A percentile compares a stretch with the other conserved stretches of the same genome.
These are phyloP conservation scores for Cucurbita maxima DNA, from an alignment of 306 rosid genomes.

Conservation along the genomic window DNA sequence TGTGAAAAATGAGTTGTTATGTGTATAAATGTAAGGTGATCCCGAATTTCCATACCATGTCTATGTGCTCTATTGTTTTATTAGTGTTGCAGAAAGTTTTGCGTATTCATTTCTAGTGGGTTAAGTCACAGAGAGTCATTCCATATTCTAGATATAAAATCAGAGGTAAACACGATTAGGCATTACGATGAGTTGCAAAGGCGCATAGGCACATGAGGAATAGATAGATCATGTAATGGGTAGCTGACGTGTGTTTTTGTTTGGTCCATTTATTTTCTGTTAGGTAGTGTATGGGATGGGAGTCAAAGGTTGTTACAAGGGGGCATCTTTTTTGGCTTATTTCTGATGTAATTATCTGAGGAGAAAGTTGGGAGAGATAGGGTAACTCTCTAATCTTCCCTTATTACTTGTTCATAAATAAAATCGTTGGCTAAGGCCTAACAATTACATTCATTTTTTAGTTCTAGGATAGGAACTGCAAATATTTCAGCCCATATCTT, in stretches of 20 bases:
- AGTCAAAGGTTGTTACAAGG: too few species aligned
- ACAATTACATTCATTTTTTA: not conserved
- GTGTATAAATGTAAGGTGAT: not conserved
- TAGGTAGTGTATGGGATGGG: too few species aligned
- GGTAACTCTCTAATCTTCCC: too few species aligned
- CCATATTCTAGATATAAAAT: not conserved
- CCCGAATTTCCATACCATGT: not conserved
- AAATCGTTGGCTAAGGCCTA: too few species aligned
- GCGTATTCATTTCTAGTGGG: not conserved
- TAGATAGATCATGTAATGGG: too few species aligned
- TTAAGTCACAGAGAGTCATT: not conserved
- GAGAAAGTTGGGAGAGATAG: too few species aligned
- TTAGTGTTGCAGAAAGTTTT: not conserved
- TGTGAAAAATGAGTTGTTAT: not conserved
- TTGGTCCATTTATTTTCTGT: too few species aligned
- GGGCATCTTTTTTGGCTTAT: too few species aligned
- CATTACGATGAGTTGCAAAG: not conserved
- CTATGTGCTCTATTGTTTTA: not conserved
- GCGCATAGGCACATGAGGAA: too few species aligned
- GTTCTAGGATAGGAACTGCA: not conserved
- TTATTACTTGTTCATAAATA: too few species aligned
- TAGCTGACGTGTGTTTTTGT: too few species aligned
- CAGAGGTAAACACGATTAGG: not conserved
- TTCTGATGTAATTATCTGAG: too few species aligned
- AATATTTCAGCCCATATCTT: not conserved